These are phyloP conservation scores for Wickerhamomyces queroliae DNA, from an alignment of 805 yeast genomes.

Conservation along the genomic window DNA sequence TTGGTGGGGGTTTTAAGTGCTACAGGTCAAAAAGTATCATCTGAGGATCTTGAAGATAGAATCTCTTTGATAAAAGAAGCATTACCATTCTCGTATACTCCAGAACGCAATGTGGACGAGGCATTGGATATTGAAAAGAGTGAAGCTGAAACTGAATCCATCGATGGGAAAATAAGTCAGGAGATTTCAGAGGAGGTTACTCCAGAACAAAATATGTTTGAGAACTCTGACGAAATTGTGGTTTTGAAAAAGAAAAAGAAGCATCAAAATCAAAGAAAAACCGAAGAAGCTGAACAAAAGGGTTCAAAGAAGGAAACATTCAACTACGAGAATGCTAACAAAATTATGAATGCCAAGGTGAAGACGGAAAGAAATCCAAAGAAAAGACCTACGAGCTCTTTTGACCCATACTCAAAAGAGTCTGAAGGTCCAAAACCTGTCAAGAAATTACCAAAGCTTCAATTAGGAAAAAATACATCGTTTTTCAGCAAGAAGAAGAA, in stretches of 20 bases:
- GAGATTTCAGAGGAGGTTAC: not conserved
- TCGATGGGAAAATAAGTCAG: not conserved
- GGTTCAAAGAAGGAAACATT: constrained; percentile 22
- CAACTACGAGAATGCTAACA: constrained; percentile 40
- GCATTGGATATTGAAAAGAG: too few relatives aligned
- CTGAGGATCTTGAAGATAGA: constrained; percentile 2
- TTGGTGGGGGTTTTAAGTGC: not conserved
- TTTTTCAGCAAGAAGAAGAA: constrained; percentile 16
- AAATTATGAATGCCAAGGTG: constrained; percentile 26
- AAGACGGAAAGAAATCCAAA: constrained; percentile 15
- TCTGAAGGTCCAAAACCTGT: constrained; percentile 50
- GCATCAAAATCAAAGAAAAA: constrained; percentile 1
- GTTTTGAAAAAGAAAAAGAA: constrained; percentile 13
- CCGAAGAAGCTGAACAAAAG: constrained; percentile 1
- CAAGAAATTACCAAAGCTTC: constrained; percentile 28
- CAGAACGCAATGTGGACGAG: not conserved
- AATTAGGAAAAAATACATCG: constrained; percentile 18
- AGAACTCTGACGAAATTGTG: constrained; percentile 16
- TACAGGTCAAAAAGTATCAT: not conserved
- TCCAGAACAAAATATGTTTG: constrained; percentile 10
- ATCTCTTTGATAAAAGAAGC: not conserved
- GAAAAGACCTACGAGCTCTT: constrained; percentile 31
- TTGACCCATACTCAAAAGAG: constrained; percentile 53
- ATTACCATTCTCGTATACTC: not conserved
- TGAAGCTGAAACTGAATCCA: too few relatives aligned